Conservation (phyloP, 1,139 yeast species). For the Barnettozyma hawaiiensis region DNA sequence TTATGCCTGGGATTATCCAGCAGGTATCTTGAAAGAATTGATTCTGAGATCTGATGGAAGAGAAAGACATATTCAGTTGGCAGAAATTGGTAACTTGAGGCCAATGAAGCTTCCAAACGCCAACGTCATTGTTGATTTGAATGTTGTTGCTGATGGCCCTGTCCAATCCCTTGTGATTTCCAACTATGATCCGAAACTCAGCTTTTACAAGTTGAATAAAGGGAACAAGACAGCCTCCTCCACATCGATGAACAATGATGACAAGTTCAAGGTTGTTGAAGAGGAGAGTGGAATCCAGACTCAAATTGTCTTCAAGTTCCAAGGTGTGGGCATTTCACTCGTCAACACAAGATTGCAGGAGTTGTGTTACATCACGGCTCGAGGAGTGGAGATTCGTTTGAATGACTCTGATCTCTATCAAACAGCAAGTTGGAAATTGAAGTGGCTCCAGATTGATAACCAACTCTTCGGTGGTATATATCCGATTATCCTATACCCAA, state of each 20-base stretch:
- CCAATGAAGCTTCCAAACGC: constrained; percentile 72
- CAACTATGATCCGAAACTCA: constrained; percentile 70
- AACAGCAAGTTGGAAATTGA: constrained; percentile 70
- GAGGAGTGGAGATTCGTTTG: constrained; percentile 77
- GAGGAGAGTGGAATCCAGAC: constrained; percentile 64
- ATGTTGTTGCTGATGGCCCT: constrained; percentile 96
- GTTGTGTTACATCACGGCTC: constrained; percentile 69
- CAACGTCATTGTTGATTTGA: constrained; percentile 65
- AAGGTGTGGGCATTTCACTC: constrained; percentile 86
- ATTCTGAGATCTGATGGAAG: constrained; percentile 66
- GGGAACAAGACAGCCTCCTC: constrained; percentile 21
- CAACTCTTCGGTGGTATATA: constrained; percentile 83
- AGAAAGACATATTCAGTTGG: constrained; percentile 75
- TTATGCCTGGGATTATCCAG: constrained; percentile 96
- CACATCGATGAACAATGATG: constrained; percentile 35
- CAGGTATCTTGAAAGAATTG: constrained; percentile 79
- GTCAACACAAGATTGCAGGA: constrained; percentile 71
- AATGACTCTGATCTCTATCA: constrained; percentile 84
- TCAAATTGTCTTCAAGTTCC: constrained; percentile 59
- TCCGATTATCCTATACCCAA: constrained; percentile 89
- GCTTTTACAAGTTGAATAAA: constrained; percentile 53
- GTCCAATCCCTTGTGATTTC: constrained; percentile 83
- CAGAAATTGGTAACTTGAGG: constrained; percentile 85
- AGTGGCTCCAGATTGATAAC: constrained; percentile 94
- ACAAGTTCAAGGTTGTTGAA: constrained; percentile 59